A percentile compares a stretch with the other conserved stretches of the same genome.
phyloP scores from a whole-genome alignment of 2,329 filamentous ascomycete genomes.

The Trichoderma oligosporum region DNA sequence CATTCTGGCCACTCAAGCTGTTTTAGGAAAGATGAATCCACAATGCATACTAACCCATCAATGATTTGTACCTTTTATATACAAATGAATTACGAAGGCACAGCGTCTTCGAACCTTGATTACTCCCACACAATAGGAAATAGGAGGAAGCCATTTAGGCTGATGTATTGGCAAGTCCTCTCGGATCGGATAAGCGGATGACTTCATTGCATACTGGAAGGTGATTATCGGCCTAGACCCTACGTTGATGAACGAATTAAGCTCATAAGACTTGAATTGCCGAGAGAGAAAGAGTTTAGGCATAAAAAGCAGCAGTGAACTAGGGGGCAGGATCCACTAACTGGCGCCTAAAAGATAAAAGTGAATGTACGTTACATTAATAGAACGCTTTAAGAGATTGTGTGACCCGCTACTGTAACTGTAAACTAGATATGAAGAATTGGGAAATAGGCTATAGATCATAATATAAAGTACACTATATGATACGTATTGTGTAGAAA shows the following conservation, averaged over 20 bases:
- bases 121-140: no score
- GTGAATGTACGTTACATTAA: no score
- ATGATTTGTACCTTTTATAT: background rate
- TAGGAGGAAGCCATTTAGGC: conserved; percentile 6
- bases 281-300: background rate
- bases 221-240: background rate
- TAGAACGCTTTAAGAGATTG: no score
- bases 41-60: background rate
- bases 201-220: background rate
- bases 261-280: background rate
- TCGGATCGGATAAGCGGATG: conserved; percentile 4
- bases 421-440: no score
- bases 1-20: background rate
- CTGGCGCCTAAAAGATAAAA: background rate
- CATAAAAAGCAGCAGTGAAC: background rate
- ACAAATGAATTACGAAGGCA: background rate
- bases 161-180: background rate
- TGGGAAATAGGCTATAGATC: no score
- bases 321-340: background rate
- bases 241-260: background rate
- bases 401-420: no score
- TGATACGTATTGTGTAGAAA: no score
- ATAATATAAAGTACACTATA: no score
- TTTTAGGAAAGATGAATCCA: background rate
- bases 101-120: no score